Percentiles rank a stretch among this genome's conserved stretches.
These are phyloP conservation scores for Acanthamoeba triangularis DNA, from an alignment of 208 protist species.

Conservation along the genomic window DNA sequence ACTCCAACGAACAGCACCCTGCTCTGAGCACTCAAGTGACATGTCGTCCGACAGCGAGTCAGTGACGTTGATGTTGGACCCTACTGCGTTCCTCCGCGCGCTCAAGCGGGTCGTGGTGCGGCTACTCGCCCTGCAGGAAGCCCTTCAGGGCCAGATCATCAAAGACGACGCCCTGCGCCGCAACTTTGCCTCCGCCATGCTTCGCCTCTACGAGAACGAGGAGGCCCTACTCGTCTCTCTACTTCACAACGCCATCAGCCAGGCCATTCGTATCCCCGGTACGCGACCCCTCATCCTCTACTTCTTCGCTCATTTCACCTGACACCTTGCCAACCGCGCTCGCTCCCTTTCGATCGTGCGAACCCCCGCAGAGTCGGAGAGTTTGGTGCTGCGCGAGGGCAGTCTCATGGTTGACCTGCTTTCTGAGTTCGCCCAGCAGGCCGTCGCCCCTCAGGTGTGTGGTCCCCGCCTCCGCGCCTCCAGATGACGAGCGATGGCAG, in stretches of 20 bases:
- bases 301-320: neutral
- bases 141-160: slow-evolving; percentile 2
- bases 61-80: neutral
- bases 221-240: slow-evolving; percentile 26
- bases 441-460: neutral
- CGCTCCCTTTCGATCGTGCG: neutral
- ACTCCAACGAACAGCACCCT: too few species aligned
- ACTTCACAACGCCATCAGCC: slow-evolving; percentile 13
- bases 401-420: slow-evolving; percentile 54
- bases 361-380: neutral
- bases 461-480: neutral
- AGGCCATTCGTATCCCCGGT: slow-evolving; percentile 26
- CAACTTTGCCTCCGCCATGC: neutral
- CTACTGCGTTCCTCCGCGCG: neutral
- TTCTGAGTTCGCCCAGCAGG: slow-evolving; percentile 25
- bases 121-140: slow-evolving; percentile 6
- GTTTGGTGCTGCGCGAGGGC: slow-evolving; percentile 3
- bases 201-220: slow-evolving; percentile 36
- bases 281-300: neutral
- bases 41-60: neutral
- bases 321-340: neutral
- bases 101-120: slow-evolving; percentile 21
- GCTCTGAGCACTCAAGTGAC: too few species aligned
- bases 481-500: neutral
- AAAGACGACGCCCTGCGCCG: slow-evolving; percentile 37